Conservation (phyloP, 2,329 filamentous ascomycete genomes). For the Aspergillus niger region DNA sequence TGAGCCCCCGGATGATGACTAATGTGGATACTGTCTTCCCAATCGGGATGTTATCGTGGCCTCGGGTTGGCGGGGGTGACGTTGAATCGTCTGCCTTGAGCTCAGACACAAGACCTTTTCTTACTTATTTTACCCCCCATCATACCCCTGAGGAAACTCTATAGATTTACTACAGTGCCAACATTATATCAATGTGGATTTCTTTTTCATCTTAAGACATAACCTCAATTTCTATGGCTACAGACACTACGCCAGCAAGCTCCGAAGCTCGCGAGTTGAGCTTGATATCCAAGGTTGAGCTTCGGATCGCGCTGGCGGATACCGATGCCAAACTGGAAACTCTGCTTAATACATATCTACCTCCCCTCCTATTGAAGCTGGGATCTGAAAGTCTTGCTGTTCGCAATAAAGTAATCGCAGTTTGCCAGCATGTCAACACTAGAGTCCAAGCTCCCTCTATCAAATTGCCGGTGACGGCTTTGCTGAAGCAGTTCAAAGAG, state of each 20-base stretch:
- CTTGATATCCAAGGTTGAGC: conserved; percentile 81
- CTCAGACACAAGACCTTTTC: not conserved
- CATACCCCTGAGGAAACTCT: not conserved
- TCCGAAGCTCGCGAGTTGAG: conserved; percentile 69
- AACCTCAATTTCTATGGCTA: conserved; percentile 30
- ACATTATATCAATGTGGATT: conserved; percentile 13
- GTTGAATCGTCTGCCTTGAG: conserved; percentile 20
- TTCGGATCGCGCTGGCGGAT: conserved; percentile 78
- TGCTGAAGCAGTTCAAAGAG: conserved; percentile 88
- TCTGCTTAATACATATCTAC: conserved; percentile 75
- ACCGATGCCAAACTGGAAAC: conserved; percentile 80
- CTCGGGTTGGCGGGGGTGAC: conserved; percentile 21
- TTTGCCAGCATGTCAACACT: conserved; percentile 72
- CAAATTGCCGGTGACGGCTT: conserved; percentile 76
- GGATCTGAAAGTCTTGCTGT: conserved; percentile 78
- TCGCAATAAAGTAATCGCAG: conserved; percentile 72
- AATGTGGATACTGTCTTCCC: conserved; percentile 11
- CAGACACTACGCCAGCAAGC: conserved; percentile 34
- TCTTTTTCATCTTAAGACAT: no score
- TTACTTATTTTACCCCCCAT: not conserved
- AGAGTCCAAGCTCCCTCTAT: conserved; percentile 64
- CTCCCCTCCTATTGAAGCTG: conserved; percentile 82
- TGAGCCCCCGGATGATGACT: conserved; percentile 18
- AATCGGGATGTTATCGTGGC: conserved; percentile 16
- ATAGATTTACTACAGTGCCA: not conserved